These are phyloP conservation scores for Phytophthora europaea DNA, from an alignment of 352 stramenopile species.

Conservation along the genomic window DNA sequence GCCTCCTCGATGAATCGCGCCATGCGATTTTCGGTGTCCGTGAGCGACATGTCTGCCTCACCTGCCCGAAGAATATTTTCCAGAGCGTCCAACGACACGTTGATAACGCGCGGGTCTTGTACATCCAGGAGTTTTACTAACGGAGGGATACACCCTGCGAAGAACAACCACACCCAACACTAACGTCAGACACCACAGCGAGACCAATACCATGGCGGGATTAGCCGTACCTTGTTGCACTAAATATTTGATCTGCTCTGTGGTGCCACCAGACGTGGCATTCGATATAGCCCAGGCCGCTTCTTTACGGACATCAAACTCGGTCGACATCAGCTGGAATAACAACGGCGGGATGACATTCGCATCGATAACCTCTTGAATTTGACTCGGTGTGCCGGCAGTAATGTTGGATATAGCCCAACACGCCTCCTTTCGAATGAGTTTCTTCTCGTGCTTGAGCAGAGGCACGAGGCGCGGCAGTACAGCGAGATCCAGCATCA, in stretches of 20 bases:
- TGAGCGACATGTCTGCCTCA: conserved; percentile 88
- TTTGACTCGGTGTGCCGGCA: conserved; percentile 72
- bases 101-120: conserved; percentile 97
- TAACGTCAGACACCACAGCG: background rate
- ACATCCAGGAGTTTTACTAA: conserved; percentile 95
- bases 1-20: conserved; percentile 96
- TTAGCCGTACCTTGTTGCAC: conserved; percentile 89
- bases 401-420: conserved; percentile 90
- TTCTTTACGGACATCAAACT: conserved; percentile 90
- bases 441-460: conserved; percentile 83
- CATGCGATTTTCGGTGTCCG: conserved; percentile 94
- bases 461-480: conserved; percentile 66
- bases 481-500: conserved; percentile 67
- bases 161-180: background rate
- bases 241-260: conserved; percentile 97
- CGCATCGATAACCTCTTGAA: conserved; percentile 82
- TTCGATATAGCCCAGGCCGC: conserved; percentile 89
- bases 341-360: conserved; percentile 82
- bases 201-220: background rate
- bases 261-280: conserved; percentile 77
- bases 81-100: conserved; percentile 97
- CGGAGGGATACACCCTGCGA: conserved; percentile 94
- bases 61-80: conserved; percentile 94
- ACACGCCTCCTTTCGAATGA: conserved; percentile 87
- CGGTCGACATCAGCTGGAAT: conserved; percentile 61